These are phyloP conservation scores for Pilatotrama ljubarskyi DNA, from an alignment of 768 basidiomycete genomes.

Conservation along the genomic window DNA sequence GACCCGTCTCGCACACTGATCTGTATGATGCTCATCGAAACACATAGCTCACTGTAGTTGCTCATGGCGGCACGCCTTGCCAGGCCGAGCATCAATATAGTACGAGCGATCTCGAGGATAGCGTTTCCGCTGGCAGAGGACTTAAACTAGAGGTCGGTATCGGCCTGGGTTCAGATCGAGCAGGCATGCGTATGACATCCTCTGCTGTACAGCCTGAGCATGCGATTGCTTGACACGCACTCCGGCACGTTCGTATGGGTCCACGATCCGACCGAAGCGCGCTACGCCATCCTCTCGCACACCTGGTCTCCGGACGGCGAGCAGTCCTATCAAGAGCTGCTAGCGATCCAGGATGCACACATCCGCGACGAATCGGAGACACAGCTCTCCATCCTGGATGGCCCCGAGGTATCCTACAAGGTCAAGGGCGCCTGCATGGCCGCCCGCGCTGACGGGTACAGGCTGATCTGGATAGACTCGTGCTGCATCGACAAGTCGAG, in stretches of 20 bases:
- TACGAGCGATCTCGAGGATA: too few relatives aligned
- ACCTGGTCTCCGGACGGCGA: slow-evolving; percentile 1
- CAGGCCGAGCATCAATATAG: too few relatives aligned
- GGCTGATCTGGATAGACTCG: neutral
- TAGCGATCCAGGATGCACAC: neutral
- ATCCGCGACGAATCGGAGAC: neutral
- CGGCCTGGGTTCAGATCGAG: too few relatives aligned
- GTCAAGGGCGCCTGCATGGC: neutral
- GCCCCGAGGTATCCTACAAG: neutral
- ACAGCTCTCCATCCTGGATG: neutral
- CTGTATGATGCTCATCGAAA: too few relatives aligned
- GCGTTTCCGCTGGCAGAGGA: too few relatives aligned
- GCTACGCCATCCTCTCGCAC: slow-evolving; percentile 11
- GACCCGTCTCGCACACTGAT: too few relatives aligned
- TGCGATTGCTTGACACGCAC: slow-evolving; percentile 1
- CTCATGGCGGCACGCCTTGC: too few relatives aligned
- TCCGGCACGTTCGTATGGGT: neutral
- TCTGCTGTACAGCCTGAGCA: neutral
- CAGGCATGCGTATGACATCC: too few relatives aligned
- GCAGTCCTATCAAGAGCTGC: slow-evolving; percentile 6
- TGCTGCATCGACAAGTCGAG: slow-evolving; percentile 1
- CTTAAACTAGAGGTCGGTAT: too few relatives aligned
- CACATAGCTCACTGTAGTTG: too few relatives aligned
- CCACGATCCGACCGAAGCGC: neutral
- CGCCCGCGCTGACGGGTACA: neutral